These are phyloP conservation scores for Colletotrichum agaves DNA, from an alignment of 2,329 filamentous ascomycete genomes.

Conservation along the genomic window DNA sequence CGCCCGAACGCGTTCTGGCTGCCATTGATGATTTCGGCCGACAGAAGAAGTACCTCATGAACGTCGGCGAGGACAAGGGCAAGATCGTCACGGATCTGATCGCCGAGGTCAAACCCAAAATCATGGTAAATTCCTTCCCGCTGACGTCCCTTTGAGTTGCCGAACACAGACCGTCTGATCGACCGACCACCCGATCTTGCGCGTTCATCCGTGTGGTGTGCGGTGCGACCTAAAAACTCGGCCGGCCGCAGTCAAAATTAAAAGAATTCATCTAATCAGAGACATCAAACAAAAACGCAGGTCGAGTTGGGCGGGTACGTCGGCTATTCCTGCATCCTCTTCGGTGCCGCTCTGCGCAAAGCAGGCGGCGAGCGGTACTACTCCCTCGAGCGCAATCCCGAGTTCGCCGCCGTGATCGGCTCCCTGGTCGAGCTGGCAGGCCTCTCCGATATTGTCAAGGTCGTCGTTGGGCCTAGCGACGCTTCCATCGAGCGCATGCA, in stretches of 20 bases:
- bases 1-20: constrained; percentile 70
- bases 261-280: not conserved
- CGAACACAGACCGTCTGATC: not conserved
- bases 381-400: constrained; percentile 78
- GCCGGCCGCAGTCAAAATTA: not conserved
- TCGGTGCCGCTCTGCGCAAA: constrained; percentile 72
- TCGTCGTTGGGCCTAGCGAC: constrained; percentile 76
- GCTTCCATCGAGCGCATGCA: constrained; percentile 72
- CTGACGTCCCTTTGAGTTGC: constrained; percentile 42
- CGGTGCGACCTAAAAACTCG: too few species aligned
- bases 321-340: constrained; percentile 83
- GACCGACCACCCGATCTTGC: not conserved
- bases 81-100: constrained; percentile 77
- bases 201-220: too few species aligned
- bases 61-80: constrained; percentile 80
- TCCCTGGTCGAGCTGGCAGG: constrained; percentile 80
- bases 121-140: constrained; percentile 62
- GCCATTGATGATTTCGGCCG: constrained; percentile 75
- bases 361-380: constrained; percentile 72
- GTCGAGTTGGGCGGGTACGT: constrained; percentile 85
- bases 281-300: constrained; percentile 34
- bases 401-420: constrained; percentile 76
- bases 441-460: constrained; percentile 74
- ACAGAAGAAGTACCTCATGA: constrained; percentile 80
- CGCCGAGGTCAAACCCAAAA: constrained; percentile 69